Evolutionary conservation across 805 yeast genomes (phyloP).

Genomic region (Saturnispora gosingensis): DNA sequence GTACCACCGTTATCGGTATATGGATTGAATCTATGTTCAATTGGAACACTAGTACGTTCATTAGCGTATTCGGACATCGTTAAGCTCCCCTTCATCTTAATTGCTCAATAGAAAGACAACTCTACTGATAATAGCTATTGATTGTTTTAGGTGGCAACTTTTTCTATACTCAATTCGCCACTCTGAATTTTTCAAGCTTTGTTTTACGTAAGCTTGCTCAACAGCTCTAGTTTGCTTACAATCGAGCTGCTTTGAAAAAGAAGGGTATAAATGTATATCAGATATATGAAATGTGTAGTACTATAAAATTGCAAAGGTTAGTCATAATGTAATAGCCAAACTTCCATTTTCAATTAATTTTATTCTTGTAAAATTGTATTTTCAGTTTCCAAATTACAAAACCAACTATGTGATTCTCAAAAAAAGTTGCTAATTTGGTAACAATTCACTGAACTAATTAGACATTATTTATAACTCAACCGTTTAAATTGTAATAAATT

Average conservation of each 20-base stretch:
- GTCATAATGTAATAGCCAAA: too few species aligned
- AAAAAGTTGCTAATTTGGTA: too few species aligned
- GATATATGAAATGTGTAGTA: neutral
- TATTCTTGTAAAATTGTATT: too few species aligned
- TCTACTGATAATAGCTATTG: neutral
- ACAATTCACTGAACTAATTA: too few species aligned
- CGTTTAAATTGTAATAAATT: too few species aligned
- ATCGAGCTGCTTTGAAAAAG: neutral
- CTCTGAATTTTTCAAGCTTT: neutral
- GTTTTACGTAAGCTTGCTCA: neutral
- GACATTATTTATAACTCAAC: too few species aligned
- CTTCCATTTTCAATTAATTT: too few species aligned
- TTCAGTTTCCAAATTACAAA: too few species aligned
- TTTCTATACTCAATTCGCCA: neutral
- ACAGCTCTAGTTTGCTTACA: neutral
- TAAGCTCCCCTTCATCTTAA: neutral
- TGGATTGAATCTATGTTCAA: constrained; percentile 89
- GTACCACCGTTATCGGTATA: constrained; percentile 96
- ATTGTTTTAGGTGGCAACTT: neutral
- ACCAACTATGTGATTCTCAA: too few species aligned
- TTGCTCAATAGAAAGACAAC: neutral
- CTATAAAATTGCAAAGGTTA: neutral
- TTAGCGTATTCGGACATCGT: constrained; percentile 46
- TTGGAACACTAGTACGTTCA: constrained; percentile 49
- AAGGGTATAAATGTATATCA: neutral